Evolutionary conservation across 768 basidiomycete genomes (phyloP), one percentile per base, ranked within the genome.

Genomic region (Tremella mesenterica): DNA sequence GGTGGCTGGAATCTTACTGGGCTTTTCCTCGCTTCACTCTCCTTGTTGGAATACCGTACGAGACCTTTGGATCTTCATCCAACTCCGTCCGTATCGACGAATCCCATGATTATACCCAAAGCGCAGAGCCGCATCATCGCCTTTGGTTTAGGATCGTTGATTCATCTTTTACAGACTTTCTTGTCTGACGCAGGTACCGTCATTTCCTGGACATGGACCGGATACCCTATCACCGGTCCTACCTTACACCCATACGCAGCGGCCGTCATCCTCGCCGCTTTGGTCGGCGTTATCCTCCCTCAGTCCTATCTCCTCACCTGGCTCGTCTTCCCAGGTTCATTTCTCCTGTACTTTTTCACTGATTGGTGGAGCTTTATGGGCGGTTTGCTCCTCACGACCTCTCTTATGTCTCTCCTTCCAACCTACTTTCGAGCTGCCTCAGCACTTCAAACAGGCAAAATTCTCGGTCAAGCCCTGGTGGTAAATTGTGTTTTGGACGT

Each of bases 161-260:
- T 90, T 9, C 89, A 85, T 74, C 79, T 80, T 12, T 65, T 88
- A 0, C 85, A 89, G 61, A 82, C 81, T 43, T 77, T 88, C 38
- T 74, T 88, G 47, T 79, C 83, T 2, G 88, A 92, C 53, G 75
- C 85, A 1, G 84, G 83, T 59, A 86, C 87, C 0, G 78, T 89
- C 41, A 78, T 90, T 53, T 81, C 86, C 18, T 89, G 86, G 85
- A 84, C 85, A 1, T 92, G 88, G 88, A 85, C 86, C 0, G 88
- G 88, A n/a, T 91, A 84, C 58, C 79, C 81, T 20, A 75, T 83
- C 29, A 79, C 75, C 46, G 88, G 88, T 0, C 88, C 88, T 1
- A 70, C 84, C 1, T 83, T 87, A 6, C 81, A 85, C 61, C 70
- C 85, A 4, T 82, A 85, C 63, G 82, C 81, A n/a, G 77, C 80